Evolutionary conservation across 2,329 filamentous ascomycete genomes (phyloP), one percentile per base, ranked within the genome.

Genomic region (Aspergillus novoparasiticus): DNA sequence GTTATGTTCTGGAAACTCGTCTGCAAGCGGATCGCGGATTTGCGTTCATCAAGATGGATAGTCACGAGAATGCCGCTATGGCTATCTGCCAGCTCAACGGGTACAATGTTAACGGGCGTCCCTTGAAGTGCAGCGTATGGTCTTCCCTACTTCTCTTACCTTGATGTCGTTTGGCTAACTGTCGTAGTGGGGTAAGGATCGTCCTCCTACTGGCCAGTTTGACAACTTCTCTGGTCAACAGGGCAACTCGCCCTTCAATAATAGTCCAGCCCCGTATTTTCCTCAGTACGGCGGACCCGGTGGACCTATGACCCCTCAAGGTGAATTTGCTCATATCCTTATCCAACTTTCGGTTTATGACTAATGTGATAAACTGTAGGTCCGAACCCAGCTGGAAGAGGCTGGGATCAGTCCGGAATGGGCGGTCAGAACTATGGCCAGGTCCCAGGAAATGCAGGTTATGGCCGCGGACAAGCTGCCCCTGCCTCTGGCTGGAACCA

Each of bases 31-130:
- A 99, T 78, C 92, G 95, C 70, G 95, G 95, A 16, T 99, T 99
- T 77, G 93, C 95, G 9, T 99, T 99, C 78, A 93, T 99, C 80
- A 99, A 99, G 85, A 97, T 99, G 94, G 95, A 99, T 78, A 91
- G 89, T 8, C 95, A 99, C 75, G 95, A 99, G 82, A 97, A 97
- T 75, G 95, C 95, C 3, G 94, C 95, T 60, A 97, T 97, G 91
- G 93, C 94, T 39, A 99, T 99, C 75, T 99, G 95, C 81, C 94
- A 98, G 77, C 86, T 99, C 75, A 98, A 94, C 73, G 94, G 94
- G 36, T 99, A 98, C 83, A 96, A 97, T 71, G 94, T 99, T 72
- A 97, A 99, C 74, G 95, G 95, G 58, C 90, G 95, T 69, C 95
- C 95, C 59, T 82, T 99, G 71, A 99, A 99, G 86, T 99, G 95